Conservation (phyloP, 2,329 filamentous ascomycete genomes). For the Eutypa lata region DNA sequence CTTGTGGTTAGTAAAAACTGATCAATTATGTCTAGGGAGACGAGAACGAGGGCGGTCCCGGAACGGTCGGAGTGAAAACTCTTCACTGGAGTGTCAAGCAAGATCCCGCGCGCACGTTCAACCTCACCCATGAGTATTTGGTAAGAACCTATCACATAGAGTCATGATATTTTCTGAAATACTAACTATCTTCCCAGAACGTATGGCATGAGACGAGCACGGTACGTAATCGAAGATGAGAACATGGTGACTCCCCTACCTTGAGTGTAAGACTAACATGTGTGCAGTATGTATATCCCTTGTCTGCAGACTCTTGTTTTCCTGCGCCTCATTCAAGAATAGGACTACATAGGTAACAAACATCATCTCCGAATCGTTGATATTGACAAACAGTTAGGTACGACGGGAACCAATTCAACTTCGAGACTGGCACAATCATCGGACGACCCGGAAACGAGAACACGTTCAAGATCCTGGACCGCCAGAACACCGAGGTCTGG, state of each 20-base stretch:
- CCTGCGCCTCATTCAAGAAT: too few species aligned
- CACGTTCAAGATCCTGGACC: conserved; percentile 40
- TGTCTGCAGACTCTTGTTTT: not conserved
- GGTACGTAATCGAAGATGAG: not conserved
- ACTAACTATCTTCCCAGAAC: conserved; percentile 25
- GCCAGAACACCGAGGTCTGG: conserved; percentile 37
- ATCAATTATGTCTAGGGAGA: conserved; percentile 22
- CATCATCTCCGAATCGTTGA: not conserved
- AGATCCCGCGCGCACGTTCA: conserved; percentile 23
- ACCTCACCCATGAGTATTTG: conserved; percentile 31
- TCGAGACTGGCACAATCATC: conserved; percentile 29
- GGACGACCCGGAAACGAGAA: conserved; percentile 33
- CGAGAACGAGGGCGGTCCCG: conserved; percentile 36
- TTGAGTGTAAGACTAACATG: not conserved
- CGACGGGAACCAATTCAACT: conserved; percentile 31
- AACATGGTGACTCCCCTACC: not conserved
- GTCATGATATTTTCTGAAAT: conserved; percentile 4
- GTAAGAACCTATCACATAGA: conserved; percentile 10
- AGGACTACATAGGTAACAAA: too few species aligned
- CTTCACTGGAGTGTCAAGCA: conserved; percentile 30
- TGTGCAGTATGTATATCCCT: not conserved
- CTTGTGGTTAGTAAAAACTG: not conserved
- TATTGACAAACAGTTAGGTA: not conserved
- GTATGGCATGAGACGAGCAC: conserved; percentile 27
- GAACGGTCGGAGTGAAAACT: conserved; percentile 26